phyloP scores from a whole-genome alignment of 306 rosid species.

The Cicer cuneatum region DNA sequence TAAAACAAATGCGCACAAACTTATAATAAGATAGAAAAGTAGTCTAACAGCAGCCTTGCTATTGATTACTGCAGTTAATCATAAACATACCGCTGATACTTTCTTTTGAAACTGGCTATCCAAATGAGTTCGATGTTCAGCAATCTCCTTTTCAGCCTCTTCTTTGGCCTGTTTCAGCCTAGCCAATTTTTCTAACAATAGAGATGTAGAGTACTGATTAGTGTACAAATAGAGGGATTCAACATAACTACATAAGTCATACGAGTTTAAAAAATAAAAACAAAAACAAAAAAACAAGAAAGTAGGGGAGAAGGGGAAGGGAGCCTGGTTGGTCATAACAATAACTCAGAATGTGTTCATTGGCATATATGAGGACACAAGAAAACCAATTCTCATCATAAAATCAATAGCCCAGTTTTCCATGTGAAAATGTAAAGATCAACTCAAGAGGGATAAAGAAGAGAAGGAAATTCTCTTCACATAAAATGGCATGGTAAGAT shows the following conservation, averaged over 20 bases:
- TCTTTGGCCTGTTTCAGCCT: conserved; percentile 89
- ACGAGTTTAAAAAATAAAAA: not conserved
- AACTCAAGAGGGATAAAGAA: not conserved
- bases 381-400: not conserved
- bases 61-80: not conserved
- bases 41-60: not conserved
- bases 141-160: conserved; percentile 84
- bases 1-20: conserved; percentile 10
- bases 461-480: not conserved
- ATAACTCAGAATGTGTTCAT: not conserved
- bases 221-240: conserved; percentile 1
- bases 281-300: not conserved
- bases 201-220: conserved; percentile 27
- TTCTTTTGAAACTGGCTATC: conserved; percentile 80
- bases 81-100: conserved; percentile 59
- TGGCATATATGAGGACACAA: not conserved
- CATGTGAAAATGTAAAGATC: conserved; percentile 19
- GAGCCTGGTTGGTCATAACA: not conserved
- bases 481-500: not conserved
- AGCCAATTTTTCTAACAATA: conserved; percentile 67
- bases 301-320: not conserved
- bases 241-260: not conserved
- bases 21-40: conserved; percentile 14
- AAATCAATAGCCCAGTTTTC: conserved; percentile 13
- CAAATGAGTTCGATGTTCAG: conserved; percentile 70